Evolutionary conservation across 768 basidiomycete species (phyloP).

Genomic region (Russula earlei): DNA sequence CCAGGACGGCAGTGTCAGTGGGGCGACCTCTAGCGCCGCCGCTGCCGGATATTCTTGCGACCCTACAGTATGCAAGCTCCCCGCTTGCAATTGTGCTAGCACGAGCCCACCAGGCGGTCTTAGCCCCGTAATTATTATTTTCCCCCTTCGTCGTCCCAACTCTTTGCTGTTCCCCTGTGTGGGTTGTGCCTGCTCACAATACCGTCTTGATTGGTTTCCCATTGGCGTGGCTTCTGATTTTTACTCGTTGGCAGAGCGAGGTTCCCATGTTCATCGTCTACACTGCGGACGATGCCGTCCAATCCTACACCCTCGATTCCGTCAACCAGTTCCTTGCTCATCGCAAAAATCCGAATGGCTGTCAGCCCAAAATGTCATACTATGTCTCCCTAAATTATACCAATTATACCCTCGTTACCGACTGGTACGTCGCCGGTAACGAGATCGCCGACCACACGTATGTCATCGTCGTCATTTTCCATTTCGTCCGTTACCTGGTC

Average conservation of each 20-base stretch:
- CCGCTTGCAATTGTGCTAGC: conserved; percentile 65
- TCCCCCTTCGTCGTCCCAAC: too few relatives aligned
- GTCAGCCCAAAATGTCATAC: conserved; percentile 68
- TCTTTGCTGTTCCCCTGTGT: background rate
- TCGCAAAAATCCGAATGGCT: conserved; percentile 70
- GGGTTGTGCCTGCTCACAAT: background rate
- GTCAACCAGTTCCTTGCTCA: conserved; percentile 69
- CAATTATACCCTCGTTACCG: conserved; percentile 67
- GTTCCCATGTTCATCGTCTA: conserved; percentile 62
- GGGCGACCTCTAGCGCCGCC: conserved; percentile 40
- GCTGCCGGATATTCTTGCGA: conserved; percentile 70
- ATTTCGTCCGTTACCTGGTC: background rate
- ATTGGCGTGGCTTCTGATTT: background rate
- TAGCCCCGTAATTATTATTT: conserved; percentile 38
- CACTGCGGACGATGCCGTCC: conserved; percentile 70
- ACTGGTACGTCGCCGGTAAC: conserved; percentile 76
- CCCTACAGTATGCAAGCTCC: conserved; percentile 51
- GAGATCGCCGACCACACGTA: conserved; percentile 77
- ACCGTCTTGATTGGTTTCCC: background rate
- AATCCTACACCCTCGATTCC: conserved; percentile 65
- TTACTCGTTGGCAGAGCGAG: conserved; percentile 34
- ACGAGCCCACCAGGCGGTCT: conserved; percentile 65
- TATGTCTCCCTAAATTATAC: conserved; percentile 64
- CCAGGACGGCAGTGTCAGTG: conserved; percentile 44
- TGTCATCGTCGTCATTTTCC: conserved; percentile 22